A percentile compares a stretch with the other conserved stretches of the same genome.
Conservation (phyloP, 129 eudicot genomes). For the Artemisia annua region DNA sequence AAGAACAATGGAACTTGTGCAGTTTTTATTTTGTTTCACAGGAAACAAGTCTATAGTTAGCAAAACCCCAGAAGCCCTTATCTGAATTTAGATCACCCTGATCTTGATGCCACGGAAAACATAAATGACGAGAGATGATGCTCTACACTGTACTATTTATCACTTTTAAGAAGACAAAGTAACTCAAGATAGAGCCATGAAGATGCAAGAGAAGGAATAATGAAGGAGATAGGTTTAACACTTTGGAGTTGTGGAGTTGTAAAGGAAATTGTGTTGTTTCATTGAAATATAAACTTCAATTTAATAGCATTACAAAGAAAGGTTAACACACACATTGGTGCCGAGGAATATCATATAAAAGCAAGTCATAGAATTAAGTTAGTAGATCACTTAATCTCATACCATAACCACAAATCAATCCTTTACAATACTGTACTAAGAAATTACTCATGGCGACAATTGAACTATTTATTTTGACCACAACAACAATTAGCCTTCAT, state of each 20-base stretch:
- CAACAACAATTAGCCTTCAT: neutral
- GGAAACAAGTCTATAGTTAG: constrained; percentile 32
- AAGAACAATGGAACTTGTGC: constrained; percentile 64
- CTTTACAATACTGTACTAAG: too few relatives aligned
- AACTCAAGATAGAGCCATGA: constrained; percentile 10
- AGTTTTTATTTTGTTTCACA: constrained; percentile 50
- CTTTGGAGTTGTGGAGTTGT: too few relatives aligned
- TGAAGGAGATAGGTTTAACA: neutral
- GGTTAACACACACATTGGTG: too few relatives aligned
- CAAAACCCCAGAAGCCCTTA: constrained; percentile 41
- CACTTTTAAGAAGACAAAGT: constrained; percentile 30
- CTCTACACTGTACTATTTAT: constrained; percentile 52
- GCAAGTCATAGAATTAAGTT: too few relatives aligned
- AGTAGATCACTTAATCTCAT: too few relatives aligned
- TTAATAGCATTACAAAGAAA: too few relatives aligned
- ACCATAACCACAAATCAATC: too few relatives aligned
- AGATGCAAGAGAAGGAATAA: neutral
- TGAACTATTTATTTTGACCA: too few relatives aligned
- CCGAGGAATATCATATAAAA: too few relatives aligned
- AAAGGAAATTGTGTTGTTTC: too few relatives aligned
- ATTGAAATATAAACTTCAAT: too few relatives aligned
- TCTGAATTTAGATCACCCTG: constrained; percentile 32
- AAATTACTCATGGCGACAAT: too few relatives aligned
- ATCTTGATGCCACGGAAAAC: constrained; percentile 24
- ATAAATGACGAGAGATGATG: constrained; percentile 33